phyloP scores from a whole-genome alignment of 805 yeast genomes.

The Novakomyces olei region DNA sequence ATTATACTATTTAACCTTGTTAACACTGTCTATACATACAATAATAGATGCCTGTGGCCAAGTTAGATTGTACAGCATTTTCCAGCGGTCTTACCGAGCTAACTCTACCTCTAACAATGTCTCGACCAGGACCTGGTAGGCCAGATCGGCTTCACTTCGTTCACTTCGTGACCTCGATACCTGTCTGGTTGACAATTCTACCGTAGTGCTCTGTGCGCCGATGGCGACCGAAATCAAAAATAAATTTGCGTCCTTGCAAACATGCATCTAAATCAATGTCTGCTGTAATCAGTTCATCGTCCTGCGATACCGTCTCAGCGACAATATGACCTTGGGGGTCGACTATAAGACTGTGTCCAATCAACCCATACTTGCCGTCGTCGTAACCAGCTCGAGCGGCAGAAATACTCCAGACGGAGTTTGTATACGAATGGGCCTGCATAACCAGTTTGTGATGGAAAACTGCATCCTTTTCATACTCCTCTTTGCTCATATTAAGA shows the following conservation, averaged over 20 bases:
- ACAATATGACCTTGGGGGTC: conserved; percentile 19
- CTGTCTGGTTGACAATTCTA: conserved; percentile 9
- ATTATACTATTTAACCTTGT: too few relatives aligned
- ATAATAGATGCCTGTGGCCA: too few relatives aligned
- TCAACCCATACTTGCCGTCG: conserved; percentile 17
- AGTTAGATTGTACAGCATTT: too few relatives aligned
- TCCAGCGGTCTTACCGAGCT: too few relatives aligned
- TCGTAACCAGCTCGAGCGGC: conserved; percentile 20
- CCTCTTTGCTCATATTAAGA: conserved; percentile 11
- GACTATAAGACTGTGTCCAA: conserved; percentile 19
- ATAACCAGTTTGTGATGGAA: conserved; percentile 18
- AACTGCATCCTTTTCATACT: conserved; percentile 15
- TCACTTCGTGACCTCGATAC: too few relatives aligned
- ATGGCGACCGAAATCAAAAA: conserved; percentile 20
- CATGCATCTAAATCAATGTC: conserved; percentile 20
- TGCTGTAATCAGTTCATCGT: conserved; percentile 16
- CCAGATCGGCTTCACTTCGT: too few relatives aligned
- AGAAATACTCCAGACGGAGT: conserved; percentile 17
- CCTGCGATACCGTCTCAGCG: conserved; percentile 17
- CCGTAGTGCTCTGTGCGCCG: conserved; percentile 19
- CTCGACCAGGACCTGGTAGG: too few relatives aligned
- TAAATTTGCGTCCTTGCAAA: conserved; percentile 17
- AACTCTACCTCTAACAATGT: too few relatives aligned
- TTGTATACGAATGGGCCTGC: conserved; percentile 18
- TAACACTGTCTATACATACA: too few relatives aligned